Evolutionary conservation across 306 rosid species (phyloP).

Genomic region (Dryas drummondii): DNA sequence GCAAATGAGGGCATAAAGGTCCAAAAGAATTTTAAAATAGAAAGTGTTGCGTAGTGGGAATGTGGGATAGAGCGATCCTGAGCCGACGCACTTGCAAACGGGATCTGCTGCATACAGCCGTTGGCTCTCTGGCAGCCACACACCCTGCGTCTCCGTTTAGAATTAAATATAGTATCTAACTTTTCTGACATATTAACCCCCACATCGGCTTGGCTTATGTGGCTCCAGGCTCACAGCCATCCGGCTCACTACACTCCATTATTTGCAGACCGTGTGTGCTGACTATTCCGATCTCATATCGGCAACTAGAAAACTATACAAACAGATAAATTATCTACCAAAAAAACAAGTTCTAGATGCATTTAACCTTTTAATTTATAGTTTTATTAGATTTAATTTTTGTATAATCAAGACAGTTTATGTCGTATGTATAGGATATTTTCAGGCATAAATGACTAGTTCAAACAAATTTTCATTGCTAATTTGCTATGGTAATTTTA

Average conservation of each 20-base stretch:
- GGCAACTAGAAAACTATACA: no score
- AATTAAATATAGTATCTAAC: neutral
- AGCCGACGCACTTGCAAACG: constrained; percentile 16
- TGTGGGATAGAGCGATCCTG: neutral
- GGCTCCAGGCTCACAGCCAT: neutral
- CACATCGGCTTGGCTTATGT: neutral
- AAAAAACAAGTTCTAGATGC: no score
- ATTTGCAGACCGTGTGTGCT: neutral
- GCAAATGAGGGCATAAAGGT: neutral
- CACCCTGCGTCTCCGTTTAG: neutral
- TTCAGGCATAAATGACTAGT: no score
- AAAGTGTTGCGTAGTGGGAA: neutral
- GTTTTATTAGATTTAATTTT: no score
- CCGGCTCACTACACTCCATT: neutral
- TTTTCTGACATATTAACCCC: neutral
- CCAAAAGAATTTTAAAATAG: neutral
- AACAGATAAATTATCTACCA: no score
- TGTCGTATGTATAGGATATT: no score
- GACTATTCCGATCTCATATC: neutral
- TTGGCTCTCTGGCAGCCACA: neutral
- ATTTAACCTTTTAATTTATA: no score
- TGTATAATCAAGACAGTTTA: no score
- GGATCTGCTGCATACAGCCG: neutral
- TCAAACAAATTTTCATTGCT: no score
- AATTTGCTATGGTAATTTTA: no score